A percentile compares a stretch with the other conserved stretches of the same genome.
phyloP scores from a whole-genome alignment of 768 basidiomycete species.

The Phylloporus sp. region DNA sequence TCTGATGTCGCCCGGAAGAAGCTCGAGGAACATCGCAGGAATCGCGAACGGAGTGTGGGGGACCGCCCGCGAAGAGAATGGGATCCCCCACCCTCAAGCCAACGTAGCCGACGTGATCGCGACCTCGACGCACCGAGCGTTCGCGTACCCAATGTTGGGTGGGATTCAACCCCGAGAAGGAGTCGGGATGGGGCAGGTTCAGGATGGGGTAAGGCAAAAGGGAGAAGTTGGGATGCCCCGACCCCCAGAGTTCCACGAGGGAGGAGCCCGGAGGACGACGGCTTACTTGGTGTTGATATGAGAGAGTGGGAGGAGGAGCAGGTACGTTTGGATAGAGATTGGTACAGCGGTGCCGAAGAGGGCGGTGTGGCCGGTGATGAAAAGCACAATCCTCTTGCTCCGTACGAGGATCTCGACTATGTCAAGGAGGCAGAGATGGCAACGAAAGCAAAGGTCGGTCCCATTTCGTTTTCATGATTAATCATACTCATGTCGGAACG shows the following conservation, averaged over 20 bases:
- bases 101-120: conserved; percentile 38
- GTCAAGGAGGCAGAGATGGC: conserved; percentile 72
- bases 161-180: conserved; percentile 87
- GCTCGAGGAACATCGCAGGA: conserved; percentile 74
- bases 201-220: conserved; percentile 58
- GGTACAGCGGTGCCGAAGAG: conserved; percentile 93
- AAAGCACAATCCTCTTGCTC: conserved; percentile 87
- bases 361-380: conserved; percentile 83
- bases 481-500: conserved; percentile 14
- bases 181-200: conserved; percentile 49
- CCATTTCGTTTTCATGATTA: background rate
- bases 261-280: conserved; percentile 67
- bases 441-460: conserved; percentile 66
- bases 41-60: conserved; percentile 55
- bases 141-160: conserved; percentile 86
- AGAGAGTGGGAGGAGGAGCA: conserved; percentile 99
- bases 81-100: conserved; percentile 62
- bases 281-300: conserved; percentile 60
- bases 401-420: conserved; percentile 81
- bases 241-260: conserved; percentile 69
- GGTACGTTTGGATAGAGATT: conserved; percentile 85
- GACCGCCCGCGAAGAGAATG: conserved; percentile 38
- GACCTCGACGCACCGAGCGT: conserved; percentile 72
- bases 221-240: conserved; percentile 76
- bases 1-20: conserved; percentile 67